Base-by-base conservation (phyloP, 192 early-diverging fungal genomes). In the Helicostylum pulchrum region DNA sequence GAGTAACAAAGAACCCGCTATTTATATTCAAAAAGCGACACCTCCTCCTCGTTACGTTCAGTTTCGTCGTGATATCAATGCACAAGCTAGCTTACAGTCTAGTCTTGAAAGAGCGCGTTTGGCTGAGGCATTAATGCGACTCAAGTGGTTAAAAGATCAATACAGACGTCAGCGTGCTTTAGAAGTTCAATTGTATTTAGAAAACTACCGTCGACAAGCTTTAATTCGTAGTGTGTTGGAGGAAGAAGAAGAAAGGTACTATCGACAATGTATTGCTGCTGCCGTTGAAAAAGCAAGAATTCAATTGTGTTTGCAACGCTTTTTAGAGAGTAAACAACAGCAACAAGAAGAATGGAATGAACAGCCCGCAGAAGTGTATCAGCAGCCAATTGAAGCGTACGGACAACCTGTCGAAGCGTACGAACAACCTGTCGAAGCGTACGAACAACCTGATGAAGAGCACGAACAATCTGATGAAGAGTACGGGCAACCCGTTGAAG, bases 261-360 rank as follows among this genome's bases (percentile, higher is more conserved):
- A 67, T 19, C 66, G 55, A 1, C 66, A 67, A 49, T 53, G 50
- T 36, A 26, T 53, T 15, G 39, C 50, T 3, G 58, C 58, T 30
- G 55, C 66, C 19, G 20, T 56, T 30, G 64, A 47, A 42, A 31
- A 47, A 32, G 21, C 9, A 21, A 14, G 30, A 56, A 42, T 26
- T 14, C 21, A 46, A 2, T 56, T 42, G 3, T n/a, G 19, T 4
- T 14, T 45, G 9, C 20, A 46, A 12, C 44, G 9, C 30, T 11
- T 17, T 12, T 32, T 63, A 20, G 36, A 39, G 1, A 39, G 0
- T 39, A 39, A 39, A 10, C 23, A 20, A 14, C 15, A 34, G 15
- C 8, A 42, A 23, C 10, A 7, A 17, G 4, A 19, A 23, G 19
- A 26, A 26, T 26, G 26, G 26, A 2, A 26, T 26, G 26, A 36